Base-by-base conservation (phyloP, 306 rosid species). In the Medicago lupulina region DNA sequence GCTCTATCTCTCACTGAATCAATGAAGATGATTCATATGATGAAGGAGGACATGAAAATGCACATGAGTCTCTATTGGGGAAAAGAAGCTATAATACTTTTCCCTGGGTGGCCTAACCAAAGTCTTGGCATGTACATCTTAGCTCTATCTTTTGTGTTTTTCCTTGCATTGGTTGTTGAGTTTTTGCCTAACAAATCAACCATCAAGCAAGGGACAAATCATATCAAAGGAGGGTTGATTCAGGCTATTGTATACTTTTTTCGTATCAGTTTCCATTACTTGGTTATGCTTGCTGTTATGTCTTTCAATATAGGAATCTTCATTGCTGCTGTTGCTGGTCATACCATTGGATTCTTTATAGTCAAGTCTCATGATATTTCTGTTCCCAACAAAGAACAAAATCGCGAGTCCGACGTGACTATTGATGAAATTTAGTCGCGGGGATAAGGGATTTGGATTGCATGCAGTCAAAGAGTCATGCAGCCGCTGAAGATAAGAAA, bases 281-380 rank as follows among this genome's bases (percentile, higher is more conserved):
- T 87, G 87, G 85, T 89, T 50, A 88, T 88, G 96, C 82, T 89
- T 0, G 82, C 96, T 3, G 90, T 86, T 6, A 88, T 92, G 93
- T 88, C 97, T 28, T 89, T 88, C 82, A 91, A 91, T 53, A 62
- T 84, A 1, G 92, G 95, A 1, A 80, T 91, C 73, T 86, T 91
- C 80, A 38, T 91, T 1, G 92, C 87, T 14, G 91, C 94, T 9
- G 81, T 88, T 5, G 86, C 83, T n/a, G 95, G 97, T 14, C 97
- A 88, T 41, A 76, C 80, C 23, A 65, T 71, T 47, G 87, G 87
- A 16, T 83, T 83, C 76, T 71, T 83, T 39, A 11, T 89, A 6
- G 57, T 78, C 38, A 86, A 86, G 73, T n/a, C 55, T 46, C 58
- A 81, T 25, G 80, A 82, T 53, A 74, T 84, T 54, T 55, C 40